Evolutionary conservation across 2,329 filamentous ascomycete species (phyloP), one percentile per base, ranked within the genome.

Genomic region (Neonectria coccinea): DNA sequence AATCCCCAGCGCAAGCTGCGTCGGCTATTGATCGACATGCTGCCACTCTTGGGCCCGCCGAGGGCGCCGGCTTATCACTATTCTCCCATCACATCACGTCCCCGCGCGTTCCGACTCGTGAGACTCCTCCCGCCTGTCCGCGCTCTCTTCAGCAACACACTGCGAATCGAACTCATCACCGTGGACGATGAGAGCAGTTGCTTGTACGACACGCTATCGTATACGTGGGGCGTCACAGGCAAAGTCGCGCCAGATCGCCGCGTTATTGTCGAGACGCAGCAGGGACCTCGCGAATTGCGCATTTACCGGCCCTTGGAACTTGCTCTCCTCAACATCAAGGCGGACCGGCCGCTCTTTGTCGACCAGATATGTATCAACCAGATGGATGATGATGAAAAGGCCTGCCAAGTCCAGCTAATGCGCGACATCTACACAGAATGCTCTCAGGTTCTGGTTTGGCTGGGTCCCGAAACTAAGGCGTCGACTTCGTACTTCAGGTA

Each of bases 361-460:
- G 77, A 79, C 50, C 75, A 78, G 20, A 70, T 77, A 11, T 74
- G 76, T 61, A 77, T 78, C 68, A 70, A 78, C 62, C 75, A 78
- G 57, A 8, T 29, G 5, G 59, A 75, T 12, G 14, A 56, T 0
- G 41, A 44, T 0, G 76, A 78, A 45, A 76, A 75, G 44, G 65
- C 65, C 11, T 31, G 52, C 4, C 76, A 78, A 59, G 76, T 78
- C 0, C 42, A 36, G 18, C 62, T 76, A 39, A 78, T 79, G 76
- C 65, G 64, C 2, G 69, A 68, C 31, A 76, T 78, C 3, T 79
- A 78, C 65, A 41, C 68, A 0, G 56, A 50, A 7, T 74, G 72
- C 20, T 42, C 50, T 2, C 67, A 56, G 44, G 65, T 73, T 1
- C 51, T 78, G 18, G 65, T 76, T 5, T 79, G 76, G 72, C 67